These are phyloP conservation scores for Calonectria henricotiae DNA, from an alignment of 2,329 filamentous ascomycete genomes.

Conservation along the genomic window DNA sequence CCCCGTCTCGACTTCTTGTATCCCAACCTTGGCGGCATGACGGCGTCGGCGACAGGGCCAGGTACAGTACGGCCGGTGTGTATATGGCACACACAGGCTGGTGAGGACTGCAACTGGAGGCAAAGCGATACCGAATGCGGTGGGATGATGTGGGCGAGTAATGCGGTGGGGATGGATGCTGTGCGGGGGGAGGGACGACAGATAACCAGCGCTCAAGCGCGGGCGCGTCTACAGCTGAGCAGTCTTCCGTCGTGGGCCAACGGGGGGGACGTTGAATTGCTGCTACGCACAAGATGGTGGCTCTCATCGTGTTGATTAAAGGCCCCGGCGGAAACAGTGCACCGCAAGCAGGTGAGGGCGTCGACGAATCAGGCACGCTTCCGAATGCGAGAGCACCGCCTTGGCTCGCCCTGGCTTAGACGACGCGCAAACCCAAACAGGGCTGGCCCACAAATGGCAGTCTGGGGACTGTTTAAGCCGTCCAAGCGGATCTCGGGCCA, in stretches of 20 bases:
- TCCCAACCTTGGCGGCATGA: neutral
- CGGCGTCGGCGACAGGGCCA: too few relatives aligned
- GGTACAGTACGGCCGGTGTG: neutral
- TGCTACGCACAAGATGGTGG: constrained; percentile 10
- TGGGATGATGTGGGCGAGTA: neutral
- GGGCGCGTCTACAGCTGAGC: constrained; percentile 7
- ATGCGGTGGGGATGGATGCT: constrained; percentile 23
- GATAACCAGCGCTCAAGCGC: constrained; percentile 16
- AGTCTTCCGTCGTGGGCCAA: constrained; percentile 1
- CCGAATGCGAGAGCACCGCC: constrained; percentile 23
- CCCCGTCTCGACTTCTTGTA: constrained; percentile 12
- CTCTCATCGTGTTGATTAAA: constrained; percentile 20
- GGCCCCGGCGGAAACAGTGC: constrained; percentile 2
- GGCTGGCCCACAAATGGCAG: neutral
- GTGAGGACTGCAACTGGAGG: neutral
- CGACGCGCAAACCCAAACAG: constrained; percentile 24
- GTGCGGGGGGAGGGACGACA: constrained; percentile 6
- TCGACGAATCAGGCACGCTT: neutral
- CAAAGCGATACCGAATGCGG: neutral
- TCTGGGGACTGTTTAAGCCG: constrained; percentile 5
- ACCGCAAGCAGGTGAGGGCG: neutral
- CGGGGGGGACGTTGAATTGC: constrained; percentile 13
- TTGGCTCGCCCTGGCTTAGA: constrained; percentile 9
- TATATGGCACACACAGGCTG: neutral
- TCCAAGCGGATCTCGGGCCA: constrained; percentile 6